phyloP scores from a whole-genome alignment of 106 monocot species.

The Dendrobium nobile region DNA sequence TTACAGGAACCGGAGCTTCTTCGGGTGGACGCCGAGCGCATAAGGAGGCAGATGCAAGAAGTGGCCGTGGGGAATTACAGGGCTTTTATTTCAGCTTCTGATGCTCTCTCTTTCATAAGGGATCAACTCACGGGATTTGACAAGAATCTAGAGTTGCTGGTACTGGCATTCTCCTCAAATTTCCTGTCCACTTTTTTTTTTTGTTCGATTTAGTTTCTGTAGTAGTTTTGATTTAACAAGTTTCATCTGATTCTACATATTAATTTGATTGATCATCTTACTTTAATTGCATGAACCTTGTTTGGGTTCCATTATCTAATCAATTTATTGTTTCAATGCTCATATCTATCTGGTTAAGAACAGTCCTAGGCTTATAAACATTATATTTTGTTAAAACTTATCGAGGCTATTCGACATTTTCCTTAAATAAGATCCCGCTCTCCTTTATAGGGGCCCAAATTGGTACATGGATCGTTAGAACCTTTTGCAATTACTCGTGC shows the following conservation, averaged over 20 bases:
- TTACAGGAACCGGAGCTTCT: conserved; percentile 92
- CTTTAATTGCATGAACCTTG: background rate
- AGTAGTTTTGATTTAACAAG: background rate
- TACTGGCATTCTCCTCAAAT: conserved; percentile 10
- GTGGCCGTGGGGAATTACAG: conserved; percentile 95
- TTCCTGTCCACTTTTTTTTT: background rate
- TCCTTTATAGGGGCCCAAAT: background rate
- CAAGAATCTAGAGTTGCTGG: conserved; percentile 77
- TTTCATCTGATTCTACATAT: background rate
- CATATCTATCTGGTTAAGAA: background rate
- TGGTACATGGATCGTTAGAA: background rate
- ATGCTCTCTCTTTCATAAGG: conserved; percentile 66
- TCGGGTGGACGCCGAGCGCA: conserved; percentile 86
- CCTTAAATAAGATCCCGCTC: background rate
- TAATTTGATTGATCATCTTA: background rate
- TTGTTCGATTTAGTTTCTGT: background rate
- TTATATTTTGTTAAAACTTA: background rate
- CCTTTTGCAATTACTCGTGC: background rate
- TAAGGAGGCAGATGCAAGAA: conserved; percentile 96
- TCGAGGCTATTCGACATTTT: background rate
- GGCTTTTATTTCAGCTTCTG: conserved; percentile 76
- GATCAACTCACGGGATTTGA: conserved; percentile 62
- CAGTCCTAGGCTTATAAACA: background rate
- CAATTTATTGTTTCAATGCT: background rate
- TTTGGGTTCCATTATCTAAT: background rate